Percentiles rank a stretch among this genome's conserved stretches.
Conservation (phyloP, 495 filamentous ascomycete genomes). For the Neurospora pannonica region DNA sequence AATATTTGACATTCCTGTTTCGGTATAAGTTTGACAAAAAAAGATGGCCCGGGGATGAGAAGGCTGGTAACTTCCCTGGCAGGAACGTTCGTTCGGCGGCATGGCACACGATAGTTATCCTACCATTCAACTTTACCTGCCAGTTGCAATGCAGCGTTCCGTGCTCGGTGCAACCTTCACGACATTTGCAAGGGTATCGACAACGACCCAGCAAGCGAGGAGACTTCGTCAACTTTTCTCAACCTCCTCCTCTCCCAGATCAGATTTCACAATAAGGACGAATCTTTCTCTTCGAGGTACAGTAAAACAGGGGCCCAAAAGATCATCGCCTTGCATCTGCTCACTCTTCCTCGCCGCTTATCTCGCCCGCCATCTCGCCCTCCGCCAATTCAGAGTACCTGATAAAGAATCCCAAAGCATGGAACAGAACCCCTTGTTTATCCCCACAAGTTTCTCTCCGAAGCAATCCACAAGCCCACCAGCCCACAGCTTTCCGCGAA, state of each 20-base stretch:
- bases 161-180: not conserved
- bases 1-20: not conserved
- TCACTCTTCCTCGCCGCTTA: not conserved
- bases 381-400: not conserved
- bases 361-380: not conserved
- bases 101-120: not conserved
- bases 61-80: not conserved
- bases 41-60: no score
- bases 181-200: no score
- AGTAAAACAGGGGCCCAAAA: not conserved
- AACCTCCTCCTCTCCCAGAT: no score
- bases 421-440: not conserved
- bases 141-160: not conserved
- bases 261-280: not conserved
- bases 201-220: no score
- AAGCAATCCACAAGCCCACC: no score
- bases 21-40: not conserved
- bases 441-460: not conserved
- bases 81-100: not conserved
- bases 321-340: not conserved
- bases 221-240: no score
- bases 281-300: no score
- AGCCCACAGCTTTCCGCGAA: not conserved
- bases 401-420: not conserved
- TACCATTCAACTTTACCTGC: not conserved